phyloP scores from a whole-genome alignment of 1,139 yeast species.

The Suhomyces yuchorum region DNA sequence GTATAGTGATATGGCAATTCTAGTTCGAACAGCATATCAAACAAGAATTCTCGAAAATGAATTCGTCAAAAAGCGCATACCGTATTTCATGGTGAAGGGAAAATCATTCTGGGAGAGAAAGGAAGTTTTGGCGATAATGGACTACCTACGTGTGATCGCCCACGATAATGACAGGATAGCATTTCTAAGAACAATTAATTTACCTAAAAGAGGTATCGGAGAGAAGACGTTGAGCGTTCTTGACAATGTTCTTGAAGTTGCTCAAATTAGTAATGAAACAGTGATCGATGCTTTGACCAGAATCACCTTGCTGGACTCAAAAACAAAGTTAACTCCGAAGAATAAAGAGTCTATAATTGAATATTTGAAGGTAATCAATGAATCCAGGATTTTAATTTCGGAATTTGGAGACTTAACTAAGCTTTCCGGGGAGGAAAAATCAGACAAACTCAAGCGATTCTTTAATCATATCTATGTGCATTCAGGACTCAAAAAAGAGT shows the following conservation, averaged over 20 bases:
- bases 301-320: neutral
- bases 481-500: constrained; percentile 37
- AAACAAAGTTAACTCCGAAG: constrained; percentile 18
- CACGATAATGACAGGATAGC: constrained; percentile 64
- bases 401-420: constrained; percentile 13
- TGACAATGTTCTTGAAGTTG: constrained; percentile 20
- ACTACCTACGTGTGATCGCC: constrained; percentile 62
- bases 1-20: constrained; percentile 65
- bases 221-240: constrained; percentile 49
- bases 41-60: constrained; percentile 64
- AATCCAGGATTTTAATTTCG: constrained; percentile 24
- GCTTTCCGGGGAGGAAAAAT: constrained; percentile 16
- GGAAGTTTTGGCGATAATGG: constrained; percentile 65
- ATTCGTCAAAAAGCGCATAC: constrained; percentile 55
- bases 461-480: constrained; percentile 29
- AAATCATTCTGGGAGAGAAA: constrained; percentile 77
- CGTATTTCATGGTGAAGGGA: constrained; percentile 71
- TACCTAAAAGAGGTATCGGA: constrained; percentile 77
- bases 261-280: constrained; percentile 6
- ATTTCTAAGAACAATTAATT: constrained; percentile 54
- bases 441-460: constrained; percentile 17
- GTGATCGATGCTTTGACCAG: constrained; percentile 2
- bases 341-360: constrained; percentile 21
- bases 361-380: constrained; percentile 35
- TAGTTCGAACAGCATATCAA: constrained; percentile 64